These are phyloP conservation scores for Chalaropsis ovoidea DNA, from an alignment of 2,329 filamentous ascomycete genomes.

Conservation along the genomic window DNA sequence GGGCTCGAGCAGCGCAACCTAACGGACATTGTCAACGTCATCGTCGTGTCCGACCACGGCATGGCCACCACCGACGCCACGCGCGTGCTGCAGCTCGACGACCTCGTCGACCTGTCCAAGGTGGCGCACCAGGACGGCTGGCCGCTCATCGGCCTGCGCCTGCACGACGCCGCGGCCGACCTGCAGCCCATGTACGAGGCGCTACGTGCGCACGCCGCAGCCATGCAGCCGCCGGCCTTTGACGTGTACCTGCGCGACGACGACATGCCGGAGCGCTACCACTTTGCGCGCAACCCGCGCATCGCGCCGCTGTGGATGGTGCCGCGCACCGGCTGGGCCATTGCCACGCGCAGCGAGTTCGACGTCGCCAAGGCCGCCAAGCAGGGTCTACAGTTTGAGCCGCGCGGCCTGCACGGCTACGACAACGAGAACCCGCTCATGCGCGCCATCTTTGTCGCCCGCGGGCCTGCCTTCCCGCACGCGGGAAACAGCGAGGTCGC, in stretches of 20 bases:
- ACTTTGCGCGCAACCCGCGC: slow-evolving; percentile 76
- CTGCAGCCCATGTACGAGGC: slow-evolving; percentile 56
- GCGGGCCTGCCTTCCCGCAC: slow-evolving; percentile 87
- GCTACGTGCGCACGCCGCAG: slow-evolving; percentile 27
- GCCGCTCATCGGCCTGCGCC: slow-evolving; percentile 82
- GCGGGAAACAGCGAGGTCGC: slow-evolving; percentile 67
- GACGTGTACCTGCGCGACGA: slow-evolving; percentile 79
- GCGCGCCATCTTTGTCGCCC: slow-evolving; percentile 87
- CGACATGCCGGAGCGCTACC: slow-evolving; percentile 86
- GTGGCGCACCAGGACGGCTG: slow-evolving; percentile 86
- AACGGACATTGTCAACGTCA: slow-evolving; percentile 80
- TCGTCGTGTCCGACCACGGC: slow-evolving; percentile 94
- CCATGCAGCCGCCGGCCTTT: slow-evolving; percentile 55
- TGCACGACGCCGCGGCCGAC: slow-evolving; percentile 51
- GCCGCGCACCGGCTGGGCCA: slow-evolving; percentile 84
- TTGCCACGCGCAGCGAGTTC: slow-evolving; percentile 72
- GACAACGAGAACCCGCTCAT: slow-evolving; percentile 92
- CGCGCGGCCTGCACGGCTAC: slow-evolving; percentile 82
- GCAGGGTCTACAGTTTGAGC: slow-evolving; percentile 53
- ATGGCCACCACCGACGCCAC: slow-evolving; percentile 87
- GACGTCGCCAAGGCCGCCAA: slow-evolving; percentile 44
- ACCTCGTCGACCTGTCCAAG: slow-evolving; percentile 65
- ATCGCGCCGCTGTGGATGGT: slow-evolving; percentile 95
- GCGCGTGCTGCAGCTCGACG: slow-evolving; percentile 79
- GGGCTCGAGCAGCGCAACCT: slow-evolving; percentile 75